Evolutionary conservation across 1,284 basidiomycete genomes (phyloP).

Genomic region (Puccinia novopanici): DNA sequence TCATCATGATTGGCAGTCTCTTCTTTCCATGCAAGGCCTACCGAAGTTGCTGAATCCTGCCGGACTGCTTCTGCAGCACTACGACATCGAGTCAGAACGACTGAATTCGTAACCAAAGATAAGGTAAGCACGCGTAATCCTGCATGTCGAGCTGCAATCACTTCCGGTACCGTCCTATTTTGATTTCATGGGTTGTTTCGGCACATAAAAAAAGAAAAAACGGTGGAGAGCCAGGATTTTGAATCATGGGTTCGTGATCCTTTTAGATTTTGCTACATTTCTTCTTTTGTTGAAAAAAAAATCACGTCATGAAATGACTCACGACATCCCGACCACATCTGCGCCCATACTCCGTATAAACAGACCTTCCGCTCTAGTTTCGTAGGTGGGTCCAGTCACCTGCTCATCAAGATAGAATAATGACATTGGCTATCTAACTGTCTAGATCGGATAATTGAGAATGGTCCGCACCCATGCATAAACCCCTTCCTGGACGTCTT

Average conservation of each 20-base stretch:
- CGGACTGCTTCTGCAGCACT: slow-evolving; percentile 53
- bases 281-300: not conserved
- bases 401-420: not conserved
- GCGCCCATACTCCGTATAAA: slow-evolving; percentile 72
- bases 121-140: slow-evolving; percentile 56
- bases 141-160: slow-evolving; percentile 73
- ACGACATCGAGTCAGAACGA: slow-evolving; percentile 54
- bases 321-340: slow-evolving; percentile 50
- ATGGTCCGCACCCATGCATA: slow-evolving; percentile 77
- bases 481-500: slow-evolving; percentile 70
- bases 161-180: slow-evolving; percentile 70
- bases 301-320: not conserved
- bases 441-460: slow-evolving; percentile 55
- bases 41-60: not conserved
- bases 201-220: not conserved
- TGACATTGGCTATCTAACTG: not conserved
- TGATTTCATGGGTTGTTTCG: not conserved
- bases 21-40: slow-evolving; percentile 36
- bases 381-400: slow-evolving; percentile 68
- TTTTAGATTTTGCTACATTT: not conserved
- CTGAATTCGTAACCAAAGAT: slow-evolving; percentile 57
- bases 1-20: slow-evolving; percentile 50
- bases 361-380: slow-evolving; percentile 77
- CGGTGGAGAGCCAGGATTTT: not conserved
- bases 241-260: not conserved